Percentiles rank a stretch among this genome's conserved stretches.
These are phyloP conservation scores for Aureobasidium leucospermi DNA, from an alignment of 2,329 filamentous ascomycete genomes.

Conservation along the genomic window DNA sequence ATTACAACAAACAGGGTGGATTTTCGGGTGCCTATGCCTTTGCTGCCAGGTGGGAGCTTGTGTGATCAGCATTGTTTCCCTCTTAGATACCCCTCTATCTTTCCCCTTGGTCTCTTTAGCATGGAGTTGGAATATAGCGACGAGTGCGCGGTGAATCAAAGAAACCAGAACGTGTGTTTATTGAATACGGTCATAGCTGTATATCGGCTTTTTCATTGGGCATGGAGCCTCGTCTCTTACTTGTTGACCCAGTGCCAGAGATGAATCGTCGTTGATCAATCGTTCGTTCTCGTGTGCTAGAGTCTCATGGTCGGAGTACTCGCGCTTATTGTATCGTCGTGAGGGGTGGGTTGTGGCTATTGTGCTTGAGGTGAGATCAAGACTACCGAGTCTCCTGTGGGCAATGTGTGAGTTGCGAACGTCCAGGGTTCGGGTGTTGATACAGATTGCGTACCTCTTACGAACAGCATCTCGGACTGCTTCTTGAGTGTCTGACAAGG, in stretches of 20 bases:
- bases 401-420: not conserved
- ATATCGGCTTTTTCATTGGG: not conserved
- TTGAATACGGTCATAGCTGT: slow-evolving; percentile 3
- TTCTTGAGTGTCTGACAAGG: slow-evolving; percentile 75
- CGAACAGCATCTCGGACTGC: slow-evolving; percentile 97
- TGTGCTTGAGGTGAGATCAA: slow-evolving; percentile 37
- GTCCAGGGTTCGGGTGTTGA: not conserved
- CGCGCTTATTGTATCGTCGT: not conserved
- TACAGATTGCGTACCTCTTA: slow-evolving; percentile 62
- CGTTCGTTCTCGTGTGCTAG: not conserved
- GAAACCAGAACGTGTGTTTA: slow-evolving; percentile 12
- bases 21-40: slow-evolving; percentile 33
- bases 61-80: slow-evolving; percentile 22
- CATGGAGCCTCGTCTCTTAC: not conserved
- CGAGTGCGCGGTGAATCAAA: not conserved
- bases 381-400: slow-evolving; percentile 43
- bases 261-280: not conserved
- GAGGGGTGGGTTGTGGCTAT: slow-evolving; percentile 13
- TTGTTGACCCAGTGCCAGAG: not conserved
- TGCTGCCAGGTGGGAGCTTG: slow-evolving; percentile 50
- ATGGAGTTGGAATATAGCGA: not conserved
- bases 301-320: not conserved
- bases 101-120: not conserved
- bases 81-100: not conserved
- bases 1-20: not conserved